Conservation (phyloP, 83 land plant genomes). For the Thuja plicata region DNA sequence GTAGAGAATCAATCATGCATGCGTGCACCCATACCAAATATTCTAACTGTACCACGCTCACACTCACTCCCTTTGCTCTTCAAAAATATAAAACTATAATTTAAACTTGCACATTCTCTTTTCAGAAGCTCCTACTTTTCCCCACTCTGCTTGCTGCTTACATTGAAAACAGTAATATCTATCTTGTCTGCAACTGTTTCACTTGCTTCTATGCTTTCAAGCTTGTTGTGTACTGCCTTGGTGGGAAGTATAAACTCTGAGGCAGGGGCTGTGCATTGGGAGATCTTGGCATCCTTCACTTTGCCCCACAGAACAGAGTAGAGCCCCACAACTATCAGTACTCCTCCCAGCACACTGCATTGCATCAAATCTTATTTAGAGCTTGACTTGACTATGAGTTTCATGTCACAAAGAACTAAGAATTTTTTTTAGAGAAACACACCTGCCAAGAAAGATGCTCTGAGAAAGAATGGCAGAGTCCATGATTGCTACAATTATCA, state of each 20-base stretch:
- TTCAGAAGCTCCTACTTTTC: background rate
- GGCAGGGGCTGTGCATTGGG: background rate
- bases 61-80: background rate
- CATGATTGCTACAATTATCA: conserved; percentile 13
- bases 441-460: conserved; percentile 3
- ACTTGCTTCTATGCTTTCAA: background rate
- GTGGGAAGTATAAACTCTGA: background rate
- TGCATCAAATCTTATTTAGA: background rate
- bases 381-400: background rate
- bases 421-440: background rate
- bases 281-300: background rate
- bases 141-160: background rate
- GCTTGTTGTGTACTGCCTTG: background rate
- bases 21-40: background rate
- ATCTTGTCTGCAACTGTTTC: background rate
- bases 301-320: conserved; percentile 11
- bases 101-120: background rate
- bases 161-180: background rate
- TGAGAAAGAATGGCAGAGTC: conserved; percentile 7
- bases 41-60: background rate
- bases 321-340: background rate
- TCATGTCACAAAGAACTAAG: background rate
- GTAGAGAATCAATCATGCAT: conserved; percentile 1
- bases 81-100: background rate
- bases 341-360: conserved; percentile 5